These are phyloP conservation scores for Neurospora sp. DNA, from an alignment of 495 filamentous ascomycete species.

Conservation along the genomic window DNA sequence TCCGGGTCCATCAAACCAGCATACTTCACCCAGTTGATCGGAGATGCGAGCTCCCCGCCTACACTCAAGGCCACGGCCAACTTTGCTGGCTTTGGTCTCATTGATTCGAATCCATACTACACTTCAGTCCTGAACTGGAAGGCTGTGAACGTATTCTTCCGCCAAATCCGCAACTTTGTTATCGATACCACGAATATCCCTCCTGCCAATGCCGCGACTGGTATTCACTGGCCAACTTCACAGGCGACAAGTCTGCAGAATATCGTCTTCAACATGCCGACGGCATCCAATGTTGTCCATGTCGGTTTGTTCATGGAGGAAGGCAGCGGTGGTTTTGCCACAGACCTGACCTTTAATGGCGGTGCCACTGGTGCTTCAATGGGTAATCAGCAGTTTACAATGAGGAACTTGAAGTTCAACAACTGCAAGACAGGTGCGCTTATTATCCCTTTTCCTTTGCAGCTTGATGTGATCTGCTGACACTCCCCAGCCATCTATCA, in stretches of 20 bases:
- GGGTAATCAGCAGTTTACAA: conserved; percentile 78
- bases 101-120: conserved; percentile 64
- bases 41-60: conserved; percentile 22
- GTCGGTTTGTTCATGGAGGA: conserved; percentile 69
- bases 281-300: conserved; percentile 47
- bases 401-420: conserved; percentile 60
- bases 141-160: conserved; percentile 65
- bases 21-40: conserved; percentile 59
- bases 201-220: conserved; percentile 41
- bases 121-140: conserved; percentile 39
- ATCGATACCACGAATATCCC: conserved; percentile 59
- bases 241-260: conserved; percentile 73
- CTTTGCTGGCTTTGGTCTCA: conserved; percentile 55
- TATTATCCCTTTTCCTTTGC: conserved; percentile 30
- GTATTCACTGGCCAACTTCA: conserved; percentile 73
- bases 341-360: conserved; percentile 56
- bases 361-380: conserved; percentile 54
- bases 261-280: conserved; percentile 61
- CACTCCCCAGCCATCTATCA: conserved; percentile 42
- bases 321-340: conserved; percentile 59
- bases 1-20: conserved; percentile 52
- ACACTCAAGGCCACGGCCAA: conserved; percentile 52
- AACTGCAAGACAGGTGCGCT: conserved; percentile 43
- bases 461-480: conserved; percentile 28
- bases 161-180: conserved; percentile 69